Evolutionary conservation across 1,284 basidiomycete species (phyloP).

Genomic region (Rugosomyces carneus): DNA sequence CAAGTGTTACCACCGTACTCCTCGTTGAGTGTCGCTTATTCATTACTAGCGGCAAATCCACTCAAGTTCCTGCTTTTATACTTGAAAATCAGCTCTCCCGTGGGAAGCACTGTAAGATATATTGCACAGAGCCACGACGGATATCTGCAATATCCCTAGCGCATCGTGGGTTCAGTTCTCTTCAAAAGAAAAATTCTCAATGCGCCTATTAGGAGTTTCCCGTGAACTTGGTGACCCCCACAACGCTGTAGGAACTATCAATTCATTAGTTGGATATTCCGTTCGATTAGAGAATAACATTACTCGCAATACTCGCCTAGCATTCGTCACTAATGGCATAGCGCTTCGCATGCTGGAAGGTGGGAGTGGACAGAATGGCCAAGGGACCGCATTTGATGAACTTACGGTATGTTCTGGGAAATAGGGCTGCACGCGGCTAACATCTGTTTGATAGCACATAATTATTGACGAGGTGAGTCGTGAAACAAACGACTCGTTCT

Average conservation of each 20-base stretch:
- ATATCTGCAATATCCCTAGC: conserved; percentile 98
- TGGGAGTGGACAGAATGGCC: conserved; percentile 57
- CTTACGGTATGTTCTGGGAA: conserved; percentile 60
- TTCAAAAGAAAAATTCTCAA: neutral
- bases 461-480: conserved; percentile 79
- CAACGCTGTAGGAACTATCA: conserved; percentile 73
- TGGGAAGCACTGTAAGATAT: conserved; percentile 87
- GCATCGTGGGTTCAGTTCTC: conserved; percentile 49
- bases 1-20: conserved; percentile 25
- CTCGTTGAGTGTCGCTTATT: neutral
- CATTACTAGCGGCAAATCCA: conserved; percentile 83
- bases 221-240: conserved; percentile 86
- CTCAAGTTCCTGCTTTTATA: conserved; percentile 93
- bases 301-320: conserved; percentile 73
- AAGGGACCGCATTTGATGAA: conserved; percentile 83
- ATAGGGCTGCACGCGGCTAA: conserved; percentile 5
- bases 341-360: conserved; percentile 95
- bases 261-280: conserved; percentile 90
- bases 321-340: conserved; percentile 93
- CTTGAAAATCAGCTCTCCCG: conserved; percentile 84
- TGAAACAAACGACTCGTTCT: neutral
- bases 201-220: conserved; percentile 55
- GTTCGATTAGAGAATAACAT: conserved; percentile 91
- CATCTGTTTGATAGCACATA: conserved; percentile 51
- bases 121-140: conserved; percentile 92